These are phyloP conservation scores for Phlegmacium glaucopus DNA, from an alignment of 768 basidiomycete genomes.

Conservation along the genomic window DNA sequence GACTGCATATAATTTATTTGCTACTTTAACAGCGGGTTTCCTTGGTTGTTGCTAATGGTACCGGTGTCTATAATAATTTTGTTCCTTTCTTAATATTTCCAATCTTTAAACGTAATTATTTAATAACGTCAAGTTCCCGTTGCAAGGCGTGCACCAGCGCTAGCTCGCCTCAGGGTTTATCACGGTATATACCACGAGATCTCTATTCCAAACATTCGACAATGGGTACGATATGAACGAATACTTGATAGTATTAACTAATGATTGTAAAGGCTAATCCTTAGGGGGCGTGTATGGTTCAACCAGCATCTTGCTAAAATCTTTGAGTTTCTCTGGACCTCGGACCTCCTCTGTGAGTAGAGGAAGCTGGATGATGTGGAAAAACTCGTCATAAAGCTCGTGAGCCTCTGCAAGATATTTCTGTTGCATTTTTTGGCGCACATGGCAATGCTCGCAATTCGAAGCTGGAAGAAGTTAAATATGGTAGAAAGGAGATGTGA, in stretches of 20 bases:
- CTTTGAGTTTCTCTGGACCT: slow-evolving; percentile 88
- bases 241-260: background rate
- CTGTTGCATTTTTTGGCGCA: slow-evolving; percentile 97
- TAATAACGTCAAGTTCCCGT: no score
- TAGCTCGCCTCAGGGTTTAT: no score
- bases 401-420: slow-evolving; percentile 96
- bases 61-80: no score
- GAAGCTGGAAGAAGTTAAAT: slow-evolving; percentile 49
- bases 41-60: no score
- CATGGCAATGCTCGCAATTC: slow-evolving; percentile 93
- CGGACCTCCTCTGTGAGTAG: slow-evolving; percentile 95
- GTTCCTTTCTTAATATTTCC: no score
- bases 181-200: no score
- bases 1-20: no score
- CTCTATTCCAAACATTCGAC: no score
- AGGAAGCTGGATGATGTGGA: slow-evolving; percentile 94
- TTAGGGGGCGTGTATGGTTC: slow-evolving; percentile 68
- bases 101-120: no score
- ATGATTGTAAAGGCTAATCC: slow-evolving; percentile 22
- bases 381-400: slow-evolving; percentile 96
- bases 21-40: no score
- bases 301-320: slow-evolving; percentile 91
- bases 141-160: no score
- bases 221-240: no score
- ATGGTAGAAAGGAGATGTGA: background rate